Base-by-base conservation (phyloP, 345 rosid species). In the Acer yangbiense region DNA sequence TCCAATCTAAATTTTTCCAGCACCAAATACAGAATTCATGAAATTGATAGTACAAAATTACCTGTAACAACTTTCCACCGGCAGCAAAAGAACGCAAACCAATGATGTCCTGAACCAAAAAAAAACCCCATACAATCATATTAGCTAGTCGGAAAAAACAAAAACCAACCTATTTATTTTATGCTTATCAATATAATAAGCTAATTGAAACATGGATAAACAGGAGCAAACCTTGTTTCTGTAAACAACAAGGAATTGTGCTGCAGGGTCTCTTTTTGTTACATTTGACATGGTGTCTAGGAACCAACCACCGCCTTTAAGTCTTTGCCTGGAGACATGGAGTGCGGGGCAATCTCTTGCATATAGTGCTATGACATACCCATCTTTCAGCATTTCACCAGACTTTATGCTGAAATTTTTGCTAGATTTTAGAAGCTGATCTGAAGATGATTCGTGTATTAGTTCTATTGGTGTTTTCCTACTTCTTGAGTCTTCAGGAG, bases 51-150 rank as follows among this genome's bases (percentile, higher is more conserved):
- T 62, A 44, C 21, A 41, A 60, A 71, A 18, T 75, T 89, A 93
- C 99, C 98, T 97, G 99, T 89, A 97, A 78, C 82, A 97, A 87
- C 89, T 94, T 97, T 69, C 99, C 99, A 75, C 99, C 99, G 32
- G 99, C 96, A 88, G 98, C 94, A 89, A 97, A 94, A 73, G 99
- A 97, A 16, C 99, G 93, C 87, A 97, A 73, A 67, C 98, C 99
- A 83, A 97, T 89, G n/a, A 93, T 90, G 67, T 94, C 98, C 99
- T 97, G 89, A 55, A 57, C 66, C n/a, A n/a, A 63, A 78, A 68
- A 32, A 66, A 57, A 27, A 68, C 57, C 74, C 62, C 74, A 78
- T 21, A 68, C 3, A 27, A 72, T 69, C 46, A 62, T n/a, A 73
- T 81, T 63, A 83, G 61, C 32, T 60, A 41, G 57, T 52, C 16